Evolutionary conservation across 352 stramenopile species (phyloP), one percentile per base, ranked within the genome.

Genomic region (Halophytophthora polymorphica): DNA sequence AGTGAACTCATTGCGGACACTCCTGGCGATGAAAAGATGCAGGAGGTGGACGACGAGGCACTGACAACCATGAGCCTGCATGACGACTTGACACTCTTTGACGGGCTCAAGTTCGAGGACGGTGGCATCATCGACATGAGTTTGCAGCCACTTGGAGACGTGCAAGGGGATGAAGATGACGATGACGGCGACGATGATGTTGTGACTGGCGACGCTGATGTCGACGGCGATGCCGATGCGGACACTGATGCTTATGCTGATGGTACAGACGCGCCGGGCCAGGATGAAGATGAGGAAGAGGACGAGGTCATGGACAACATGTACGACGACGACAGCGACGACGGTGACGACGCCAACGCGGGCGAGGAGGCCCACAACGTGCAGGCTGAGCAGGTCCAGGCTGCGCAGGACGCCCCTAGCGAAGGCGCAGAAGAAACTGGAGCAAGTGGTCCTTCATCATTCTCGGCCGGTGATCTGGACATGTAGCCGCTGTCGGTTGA

Each of bases 61-160:
- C 62, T 88, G 35, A 91, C 76, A 25, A 90, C 61, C 47, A 69
- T 90, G 58, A 90, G 81, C 53, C 54, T 90, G 34, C 86, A 83
- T 45, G 77, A 83, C 19, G 84, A 94, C 47, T 54, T 94, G 17
- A 80, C 84, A 51, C 85, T 94, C 28, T 94, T 94, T 44, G 82
- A 93, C 35, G 84, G 84, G 4, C 69, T 94, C 42, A 90, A 94
- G 57, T 94, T 94, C 64, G 84, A 92, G 51, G 67, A 77, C 25
- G 82, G 84, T 18, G 84, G 87, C 38, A 80, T 94, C 29, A 91
- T 93, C 53, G 78, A 91, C 58, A 66, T 93, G 36, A 81, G 64
- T 37, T 64, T 73, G 19, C 67, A 79, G 13, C 50, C 53, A 1
- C 35, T 71, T 0, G 53, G 21, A 44, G 49, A 47, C 21, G 36